Evolutionary conservation across 306 rosid genomes (phyloP).

Genomic region (Prunus dulcis): DNA sequence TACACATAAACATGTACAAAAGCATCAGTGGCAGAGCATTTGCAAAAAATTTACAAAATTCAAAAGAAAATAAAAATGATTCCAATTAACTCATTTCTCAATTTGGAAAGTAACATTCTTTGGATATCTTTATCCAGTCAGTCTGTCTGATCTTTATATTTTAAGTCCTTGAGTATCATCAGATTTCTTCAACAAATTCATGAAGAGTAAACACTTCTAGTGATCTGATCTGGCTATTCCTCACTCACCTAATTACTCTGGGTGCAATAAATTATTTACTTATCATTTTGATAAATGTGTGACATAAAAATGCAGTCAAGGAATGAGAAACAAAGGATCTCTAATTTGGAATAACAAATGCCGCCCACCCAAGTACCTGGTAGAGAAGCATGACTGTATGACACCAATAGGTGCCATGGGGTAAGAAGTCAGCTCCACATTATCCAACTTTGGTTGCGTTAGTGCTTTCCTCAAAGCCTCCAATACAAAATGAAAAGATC

Average conservation of each 20-base stretch:
- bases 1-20: neutral
- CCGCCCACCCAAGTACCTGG: conserved; percentile 43
- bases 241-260: neutral
- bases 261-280: neutral
- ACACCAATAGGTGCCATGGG: conserved; percentile 87
- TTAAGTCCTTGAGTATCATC: neutral
- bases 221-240: neutral
- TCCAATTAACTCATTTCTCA: neutral
- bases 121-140: neutral
- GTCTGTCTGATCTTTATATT: neutral
- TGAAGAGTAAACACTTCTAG: neutral
- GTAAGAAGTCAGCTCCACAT: conserved; percentile 43
- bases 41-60: neutral
- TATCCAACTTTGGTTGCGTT: conserved; percentile 43
- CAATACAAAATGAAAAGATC: neutral
- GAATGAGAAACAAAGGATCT: neutral
- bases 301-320: neutral
- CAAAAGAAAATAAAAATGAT: neutral
- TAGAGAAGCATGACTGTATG: conserved; percentile 77
- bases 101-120: neutral
- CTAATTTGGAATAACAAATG: neutral
- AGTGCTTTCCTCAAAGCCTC: conserved; percentile 69
- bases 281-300: neutral
- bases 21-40: neutral
- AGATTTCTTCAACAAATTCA: neutral